Evolutionary conservation across 2,329 filamentous ascomycete genomes (phyloP), one percentile per base, ranked within the genome.

Genomic region (Hymenoscyphus infarciens): DNA sequence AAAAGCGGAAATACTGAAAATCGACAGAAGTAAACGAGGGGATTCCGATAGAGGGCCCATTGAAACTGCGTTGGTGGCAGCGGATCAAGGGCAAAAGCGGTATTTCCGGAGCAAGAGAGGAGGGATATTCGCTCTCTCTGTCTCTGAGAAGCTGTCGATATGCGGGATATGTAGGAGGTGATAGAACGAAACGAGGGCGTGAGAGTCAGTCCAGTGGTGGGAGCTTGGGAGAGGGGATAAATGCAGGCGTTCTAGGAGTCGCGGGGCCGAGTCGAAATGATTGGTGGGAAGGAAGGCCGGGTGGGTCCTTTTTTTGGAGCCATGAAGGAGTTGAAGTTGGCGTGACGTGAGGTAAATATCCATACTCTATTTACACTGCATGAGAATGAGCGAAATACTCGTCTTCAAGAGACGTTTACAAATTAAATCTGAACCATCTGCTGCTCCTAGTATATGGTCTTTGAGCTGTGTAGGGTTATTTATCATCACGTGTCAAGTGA

Each of bases 1-100:
- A 54, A 27, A 55, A 57, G 57, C 53, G 31, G 19, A 22, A 38
- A 53, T 42, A 65, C 60, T n/a, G 33, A 63, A 64, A 65, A 63
- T 61, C 16, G 64, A 68, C 63, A 61, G 62, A 64, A 63, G 27
- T 38, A 62, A 68, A 69, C 65, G 63, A 70, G 61, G 57, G 62
- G 61, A 56, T 38, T 35, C 45, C 57, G 55, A 61, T 62, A 56
- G 59, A 64, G 59, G 59, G 64, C 68, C 69, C 69, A 71, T 72
- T 71, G 69, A 70, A 69, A 63, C 67, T 68, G 68, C 67, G 54
- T 25, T 64, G 63, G 29, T 61, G 63, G 59, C 61, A 59, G 54
- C 22, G 62, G 61, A 60, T 59, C 56, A 59, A 42, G 42, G 31
- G 31, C 52, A 33, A 57, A 33, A 52, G 39, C 60, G 29, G 22